These are phyloP conservation scores for Pseudognaphalium luteoalbum DNA, from an alignment of 129 eudicot species.

Conservation along the genomic window DNA sequence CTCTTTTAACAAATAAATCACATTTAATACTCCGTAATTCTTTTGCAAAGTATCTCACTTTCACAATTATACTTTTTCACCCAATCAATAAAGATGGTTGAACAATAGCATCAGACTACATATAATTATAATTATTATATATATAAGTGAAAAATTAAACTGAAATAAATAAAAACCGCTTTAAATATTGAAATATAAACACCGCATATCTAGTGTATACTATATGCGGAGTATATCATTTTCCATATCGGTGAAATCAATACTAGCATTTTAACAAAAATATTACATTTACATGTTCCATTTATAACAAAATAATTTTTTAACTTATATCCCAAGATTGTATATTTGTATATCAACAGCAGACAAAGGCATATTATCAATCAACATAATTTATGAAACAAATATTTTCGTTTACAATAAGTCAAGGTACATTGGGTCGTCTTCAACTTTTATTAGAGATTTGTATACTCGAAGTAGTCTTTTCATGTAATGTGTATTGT, in stretches of 20 bases:
- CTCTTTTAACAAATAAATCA: too few relatives aligned
- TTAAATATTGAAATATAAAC: neutral
- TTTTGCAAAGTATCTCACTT: too few relatives aligned
- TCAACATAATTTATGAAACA: conserved; percentile 6
- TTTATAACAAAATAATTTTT: neutral
- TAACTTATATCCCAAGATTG: neutral
- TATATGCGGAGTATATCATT: neutral
- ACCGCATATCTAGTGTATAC: neutral
- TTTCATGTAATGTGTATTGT: too few relatives aligned
- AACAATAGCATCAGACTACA: too few relatives aligned
- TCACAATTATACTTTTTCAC: too few relatives aligned
- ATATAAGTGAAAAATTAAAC: too few relatives aligned
- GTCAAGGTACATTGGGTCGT: neutral
- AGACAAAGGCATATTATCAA: conserved; percentile 21
- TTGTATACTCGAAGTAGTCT: too few relatives aligned
- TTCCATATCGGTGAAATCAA: neutral
- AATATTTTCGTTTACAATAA: neutral
- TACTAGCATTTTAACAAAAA: neutral
- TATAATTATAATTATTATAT: too few relatives aligned
- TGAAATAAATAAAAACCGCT: too few relatives aligned
- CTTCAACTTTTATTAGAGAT: neutral
- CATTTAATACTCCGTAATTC: too few relatives aligned
- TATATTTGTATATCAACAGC: neutral
- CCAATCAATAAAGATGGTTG: too few relatives aligned
- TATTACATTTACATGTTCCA: neutral